Base-by-base conservation (phyloP, 495 filamentous ascomycete species). In the Penicillium arizonense region DNA sequence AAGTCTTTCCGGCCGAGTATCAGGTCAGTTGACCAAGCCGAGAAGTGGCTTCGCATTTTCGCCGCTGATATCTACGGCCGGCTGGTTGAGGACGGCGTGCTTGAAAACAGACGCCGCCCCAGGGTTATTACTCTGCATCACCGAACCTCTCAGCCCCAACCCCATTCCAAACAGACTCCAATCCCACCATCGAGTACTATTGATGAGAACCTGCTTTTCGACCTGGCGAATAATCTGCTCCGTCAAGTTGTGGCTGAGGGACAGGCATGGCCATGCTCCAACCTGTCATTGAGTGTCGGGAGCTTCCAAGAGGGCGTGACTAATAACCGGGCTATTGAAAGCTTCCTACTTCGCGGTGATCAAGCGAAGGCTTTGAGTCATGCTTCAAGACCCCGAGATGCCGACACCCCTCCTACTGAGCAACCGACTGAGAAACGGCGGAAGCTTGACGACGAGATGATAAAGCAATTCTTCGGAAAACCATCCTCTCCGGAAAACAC, bases 1-100 rank as follows among this genome's bases (percentile, higher is more conserved):
- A 98, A 98, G 63, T 94, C 91, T 0, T 98, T 98, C 58, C 81
- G 91, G 5, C 94, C 94, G 1, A 85, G 77, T 53, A 90, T 98
- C 62, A 89, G 84, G 57, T 83, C 75, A 12, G 67, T 80, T n/a
- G 91, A 94, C 21, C 89, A 96, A 67, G 95, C 85, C 2, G 76
- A 82, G 6, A 87, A 84, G 59, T 98, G 94, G 94, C 74, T 98
- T 40, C 78, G 85, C 13, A 96, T 98, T 49, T 97, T 98, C 68
- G 86, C 84, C 12, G 90, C 91, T 1, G 94, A 98, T 64, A 96
- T 98, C 45, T 93, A 88, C 72, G 85, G 86, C 18, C 84, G 94
- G 41, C 77, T 97, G 26, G 87, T 96, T 5, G 92, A 97, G 57
- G 94, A 97, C 69, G 93, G 92, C 33, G 85, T 96, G 13, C 73